Evolutionary conservation across 257 asterid genomes (phyloP), one percentile per base, ranked within the genome.

Genomic region (Solanum boliviense): DNA sequence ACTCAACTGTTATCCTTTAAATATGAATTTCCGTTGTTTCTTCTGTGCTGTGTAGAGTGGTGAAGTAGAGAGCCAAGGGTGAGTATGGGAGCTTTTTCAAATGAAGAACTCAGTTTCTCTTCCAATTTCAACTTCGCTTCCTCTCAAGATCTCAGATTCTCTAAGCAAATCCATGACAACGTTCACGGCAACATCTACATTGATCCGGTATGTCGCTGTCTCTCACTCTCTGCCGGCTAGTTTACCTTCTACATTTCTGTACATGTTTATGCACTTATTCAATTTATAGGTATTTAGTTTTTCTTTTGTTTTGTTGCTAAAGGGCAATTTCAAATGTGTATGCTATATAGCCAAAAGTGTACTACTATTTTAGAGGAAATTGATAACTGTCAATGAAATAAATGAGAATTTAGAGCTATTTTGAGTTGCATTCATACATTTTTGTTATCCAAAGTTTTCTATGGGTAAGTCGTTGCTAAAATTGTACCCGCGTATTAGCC

Each of bases 151-250:
- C 87, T 88, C 83, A 92, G 96, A 60, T 89, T 83, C 86, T 93
- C 94, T 87, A 96, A 96, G 92, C 95, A 94, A 79, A 91, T 96
- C 60, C 95, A 91, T 67, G 99, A 96, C 86, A 96, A 95, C 88
- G 98, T 96, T 86, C 99, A 96, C 84, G 98, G 98, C 76, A 92
- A 90, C 94, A 96, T 96, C 87, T 95, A 93, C 71, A 92, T 96
- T 44, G 95, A 93, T 84, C 94, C 94, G 94, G 99, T 96, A 85
- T 44, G 15, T 79, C 16, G 58, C 60, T 31, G 23, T 70, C 38
- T 70, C 75, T 70, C 36, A 13, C 75, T 68, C 38, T 70, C 75
- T 70, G 75, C 75, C 39, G 25, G 41, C 25, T 72, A 82, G 86
- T 60, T 13, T 48, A 48, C 25, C 21, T 27, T 72, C 9, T 52